Percentiles rank a stretch among this genome's conserved stretches.
phyloP scores from a whole-genome alignment of 306 rosid genomes.

The Albizia julibrissin region DNA sequence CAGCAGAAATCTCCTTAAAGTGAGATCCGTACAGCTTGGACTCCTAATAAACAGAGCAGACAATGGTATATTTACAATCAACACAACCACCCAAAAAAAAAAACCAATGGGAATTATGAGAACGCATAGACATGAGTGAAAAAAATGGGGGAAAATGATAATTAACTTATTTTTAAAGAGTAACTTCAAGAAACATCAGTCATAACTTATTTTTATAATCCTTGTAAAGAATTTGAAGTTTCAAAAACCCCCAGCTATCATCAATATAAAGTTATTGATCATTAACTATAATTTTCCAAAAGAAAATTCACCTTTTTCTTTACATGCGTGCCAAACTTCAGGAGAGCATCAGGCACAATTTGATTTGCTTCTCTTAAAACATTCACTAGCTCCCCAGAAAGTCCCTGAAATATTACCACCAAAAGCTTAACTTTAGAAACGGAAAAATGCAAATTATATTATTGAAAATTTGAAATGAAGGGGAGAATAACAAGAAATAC shows the following conservation, averaged over 20 bases:
- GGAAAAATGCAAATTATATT: not conserved
- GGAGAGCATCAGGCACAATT: conserved; percentile 63
- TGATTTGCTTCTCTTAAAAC: conserved; percentile 95
- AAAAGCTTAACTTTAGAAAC: not conserved
- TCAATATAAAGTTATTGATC: not conserved
- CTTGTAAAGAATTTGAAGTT: not conserved
- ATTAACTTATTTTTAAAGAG: not conserved
- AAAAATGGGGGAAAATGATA: too few relatives aligned
- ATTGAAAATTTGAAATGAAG: not conserved
- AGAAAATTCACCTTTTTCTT: conserved; percentile 78
- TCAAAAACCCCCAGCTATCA: not conserved
- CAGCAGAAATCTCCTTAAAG: conserved; percentile 81
- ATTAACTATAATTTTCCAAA: not conserved
- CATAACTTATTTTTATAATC: not conserved
- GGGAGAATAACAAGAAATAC: not conserved
- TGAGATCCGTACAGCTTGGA: conserved; percentile 94
- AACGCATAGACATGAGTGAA: not conserved
- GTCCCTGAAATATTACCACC: conserved; percentile 62
- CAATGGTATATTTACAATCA: conserved; percentile 17
- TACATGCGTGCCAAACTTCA: conserved; percentile 92
- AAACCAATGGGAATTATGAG: not conserved
- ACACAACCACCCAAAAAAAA: not conserved
- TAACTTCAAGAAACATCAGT: not conserved
- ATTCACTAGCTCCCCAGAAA: conserved; percentile 95
- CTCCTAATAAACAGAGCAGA: conserved; percentile 53